Evolutionary conservation across 1,139 yeast genomes (phyloP).

Genomic region (Yamadazyma triangularis): DNA sequence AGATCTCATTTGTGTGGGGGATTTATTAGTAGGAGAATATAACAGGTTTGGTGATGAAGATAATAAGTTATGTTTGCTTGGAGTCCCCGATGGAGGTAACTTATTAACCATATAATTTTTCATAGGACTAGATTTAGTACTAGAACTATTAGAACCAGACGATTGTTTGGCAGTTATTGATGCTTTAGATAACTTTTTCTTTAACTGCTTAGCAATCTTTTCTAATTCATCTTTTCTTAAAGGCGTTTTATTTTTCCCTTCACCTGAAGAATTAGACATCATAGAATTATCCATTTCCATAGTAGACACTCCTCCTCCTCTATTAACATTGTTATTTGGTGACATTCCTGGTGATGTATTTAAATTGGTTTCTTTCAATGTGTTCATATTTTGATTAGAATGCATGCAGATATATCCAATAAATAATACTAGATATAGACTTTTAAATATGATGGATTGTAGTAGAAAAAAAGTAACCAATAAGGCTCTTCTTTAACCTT

Average conservation of each 20-base stretch:
- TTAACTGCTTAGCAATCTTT: slow-evolving; percentile 42
- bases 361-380: slow-evolving; percentile 3
- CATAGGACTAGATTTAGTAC: slow-evolving; percentile 23
- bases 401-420: too few species aligned
- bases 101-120: slow-evolving; percentile 25
- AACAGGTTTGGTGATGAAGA: slow-evolving; percentile 29
- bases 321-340: background rate
- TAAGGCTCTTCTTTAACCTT: too few species aligned
- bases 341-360: slow-evolving; percentile 1
- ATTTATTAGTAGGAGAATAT: slow-evolving; percentile 38
- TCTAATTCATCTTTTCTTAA: slow-evolving; percentile 45
- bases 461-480: too few species aligned
- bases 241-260: slow-evolving; percentile 16
- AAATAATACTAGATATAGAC: too few species aligned
- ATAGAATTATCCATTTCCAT: background rate
- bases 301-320: background rate
- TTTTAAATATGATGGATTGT: too few species aligned
- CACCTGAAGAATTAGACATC: slow-evolving; percentile 1
- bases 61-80: slow-evolving; percentile 15
- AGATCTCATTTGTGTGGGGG: slow-evolving; percentile 40
- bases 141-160: slow-evolving; percentile 20
- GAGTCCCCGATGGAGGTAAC: slow-evolving; percentile 5
- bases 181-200: slow-evolving; percentile 41
- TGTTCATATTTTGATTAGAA: slow-evolving; percentile 2
- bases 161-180: slow-evolving; percentile 42